Percentiles rank a stretch among this genome's conserved stretches.
These are phyloP conservation scores for Alternaria ethzedia DNA, from an alignment of 2,329 filamentous ascomycete species.

Conservation along the genomic window DNA sequence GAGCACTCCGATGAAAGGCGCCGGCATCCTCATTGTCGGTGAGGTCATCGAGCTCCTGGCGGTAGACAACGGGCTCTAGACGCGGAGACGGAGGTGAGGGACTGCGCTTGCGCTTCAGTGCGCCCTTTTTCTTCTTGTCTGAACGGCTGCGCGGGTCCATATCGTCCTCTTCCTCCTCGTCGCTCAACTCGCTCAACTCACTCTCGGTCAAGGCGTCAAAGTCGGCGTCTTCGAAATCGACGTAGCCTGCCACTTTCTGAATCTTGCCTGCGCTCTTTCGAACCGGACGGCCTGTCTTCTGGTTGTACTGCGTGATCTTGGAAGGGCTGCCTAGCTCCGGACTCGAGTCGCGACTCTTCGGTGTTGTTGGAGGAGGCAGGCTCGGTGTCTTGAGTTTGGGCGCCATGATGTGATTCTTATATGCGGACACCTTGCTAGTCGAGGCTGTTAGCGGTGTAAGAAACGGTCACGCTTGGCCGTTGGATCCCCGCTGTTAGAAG, in stretches of 20 bases:
- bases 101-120: slow-evolving; percentile 45
- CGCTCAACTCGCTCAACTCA: slow-evolving; percentile 1
- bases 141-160: slow-evolving; percentile 21
- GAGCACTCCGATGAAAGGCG: slow-evolving; percentile 17
- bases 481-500: slow-evolving; percentile 1
- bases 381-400: neutral
- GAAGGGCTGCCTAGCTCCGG: slow-evolving; percentile 40
- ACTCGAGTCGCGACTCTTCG: slow-evolving; percentile 17
- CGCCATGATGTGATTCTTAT: neutral
- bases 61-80: slow-evolving; percentile 41
- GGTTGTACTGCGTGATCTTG: slow-evolving; percentile 44
- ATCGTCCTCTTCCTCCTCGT: slow-evolving; percentile 35
- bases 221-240: slow-evolving; percentile 48
- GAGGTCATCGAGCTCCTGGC: slow-evolving; percentile 34
- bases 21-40: slow-evolving; percentile 37
- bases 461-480: neutral
- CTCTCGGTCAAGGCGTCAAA: slow-evolving; percentile 30
- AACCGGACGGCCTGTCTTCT: slow-evolving; percentile 52
- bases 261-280: slow-evolving; percentile 49
- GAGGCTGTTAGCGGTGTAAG: slow-evolving; percentile 3
- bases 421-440: neutral
- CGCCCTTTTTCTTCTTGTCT: slow-evolving; percentile 31
- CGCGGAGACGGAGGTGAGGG: slow-evolving; percentile 46
- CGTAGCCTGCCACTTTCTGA: slow-evolving; percentile 45
- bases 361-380: slow-evolving; percentile 1